A percentile compares a stretch with the other conserved stretches of the same genome.
These are phyloP conservation scores for Castanea crenata DNA, from an alignment of 306 rosid genomes.

Conservation along the genomic window DNA sequence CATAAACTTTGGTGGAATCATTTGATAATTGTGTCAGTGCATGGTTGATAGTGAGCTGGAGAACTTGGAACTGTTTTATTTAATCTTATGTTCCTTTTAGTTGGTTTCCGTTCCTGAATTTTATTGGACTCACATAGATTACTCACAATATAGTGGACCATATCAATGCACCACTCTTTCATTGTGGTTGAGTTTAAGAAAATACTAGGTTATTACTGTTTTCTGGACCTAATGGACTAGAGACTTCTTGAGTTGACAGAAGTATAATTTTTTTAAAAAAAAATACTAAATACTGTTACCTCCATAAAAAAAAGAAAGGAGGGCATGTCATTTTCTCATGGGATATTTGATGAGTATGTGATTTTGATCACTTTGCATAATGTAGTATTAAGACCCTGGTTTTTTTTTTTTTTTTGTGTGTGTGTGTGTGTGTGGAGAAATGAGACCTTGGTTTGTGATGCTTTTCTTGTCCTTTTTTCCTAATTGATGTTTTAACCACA, in stretches of 20 bases:
- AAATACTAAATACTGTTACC: too few relatives aligned
- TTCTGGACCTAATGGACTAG: neutral
- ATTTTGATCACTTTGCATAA: neutral
- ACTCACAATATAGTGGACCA: neutral
- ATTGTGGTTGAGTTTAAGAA: neutral
- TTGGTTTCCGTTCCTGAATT: neutral
- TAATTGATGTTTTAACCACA: too few relatives aligned
- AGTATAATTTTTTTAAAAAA: neutral
- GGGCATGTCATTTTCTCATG: neutral
- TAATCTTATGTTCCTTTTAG: neutral
- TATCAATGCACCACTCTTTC: neutral
- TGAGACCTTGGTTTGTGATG: neutral
- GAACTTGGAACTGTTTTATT: neutral
- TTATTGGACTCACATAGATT: neutral
- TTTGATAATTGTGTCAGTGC: neutral
- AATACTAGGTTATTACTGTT: neutral
- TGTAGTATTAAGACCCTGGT: neutral
- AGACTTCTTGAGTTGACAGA: neutral
- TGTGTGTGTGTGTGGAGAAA: too few relatives aligned
- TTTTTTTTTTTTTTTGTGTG: too few relatives aligned
- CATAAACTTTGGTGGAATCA: neutral
- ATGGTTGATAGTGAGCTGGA: neutral
- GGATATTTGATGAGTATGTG: neutral
- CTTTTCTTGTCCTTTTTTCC: neutral
- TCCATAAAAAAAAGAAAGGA: too few relatives aligned